Conservation (phyloP, 352 stramenopile species). For the Pythium phragmiticola region DNA sequence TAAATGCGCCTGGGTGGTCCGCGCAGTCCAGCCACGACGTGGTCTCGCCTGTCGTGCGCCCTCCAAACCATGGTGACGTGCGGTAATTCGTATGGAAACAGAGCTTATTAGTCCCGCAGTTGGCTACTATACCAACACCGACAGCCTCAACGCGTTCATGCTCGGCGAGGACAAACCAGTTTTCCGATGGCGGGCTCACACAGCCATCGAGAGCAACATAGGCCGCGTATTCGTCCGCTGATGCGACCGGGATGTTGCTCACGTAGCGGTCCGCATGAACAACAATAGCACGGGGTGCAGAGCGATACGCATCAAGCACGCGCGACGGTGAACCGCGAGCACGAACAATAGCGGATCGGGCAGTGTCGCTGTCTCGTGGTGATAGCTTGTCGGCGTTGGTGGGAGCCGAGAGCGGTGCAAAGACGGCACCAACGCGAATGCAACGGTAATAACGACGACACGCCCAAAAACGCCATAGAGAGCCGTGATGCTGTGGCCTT, state of each 20-base stretch:
- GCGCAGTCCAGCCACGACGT: not conserved
- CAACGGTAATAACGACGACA: not conserved
- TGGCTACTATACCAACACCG: not conserved
- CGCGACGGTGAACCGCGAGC: not conserved
- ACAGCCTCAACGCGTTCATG: slow-evolving; percentile 6
- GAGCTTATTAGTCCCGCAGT: not conserved
- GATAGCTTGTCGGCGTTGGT: not conserved
- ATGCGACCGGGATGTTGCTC: not conserved
- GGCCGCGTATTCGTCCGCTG: not conserved
- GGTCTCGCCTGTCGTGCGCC: not conserved
- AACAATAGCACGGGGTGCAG: not conserved
- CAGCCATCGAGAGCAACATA: not conserved
- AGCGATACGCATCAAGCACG: not conserved
- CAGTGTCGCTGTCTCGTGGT: not conserved
- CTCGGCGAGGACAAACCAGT: slow-evolving; percentile 10
- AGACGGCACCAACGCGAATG: not conserved
- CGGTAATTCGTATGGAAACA: slow-evolving; percentile 3
- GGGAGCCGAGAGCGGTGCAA: not conserved
- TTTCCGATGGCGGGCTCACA: not conserved
- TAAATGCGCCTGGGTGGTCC: not conserved
- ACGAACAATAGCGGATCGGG: not conserved
- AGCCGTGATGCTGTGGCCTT: not conserved
- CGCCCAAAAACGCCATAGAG: not conserved
- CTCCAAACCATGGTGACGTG: slow-evolving; percentile 3
- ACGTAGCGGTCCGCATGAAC: not conserved